Percentiles rank a stretch among this genome's conserved stretches.
These are phyloP conservation scores for Apophysomyces elegans DNA, from an alignment of 371 early-diverging fungal genomes.

Conservation along the genomic window DNA sequence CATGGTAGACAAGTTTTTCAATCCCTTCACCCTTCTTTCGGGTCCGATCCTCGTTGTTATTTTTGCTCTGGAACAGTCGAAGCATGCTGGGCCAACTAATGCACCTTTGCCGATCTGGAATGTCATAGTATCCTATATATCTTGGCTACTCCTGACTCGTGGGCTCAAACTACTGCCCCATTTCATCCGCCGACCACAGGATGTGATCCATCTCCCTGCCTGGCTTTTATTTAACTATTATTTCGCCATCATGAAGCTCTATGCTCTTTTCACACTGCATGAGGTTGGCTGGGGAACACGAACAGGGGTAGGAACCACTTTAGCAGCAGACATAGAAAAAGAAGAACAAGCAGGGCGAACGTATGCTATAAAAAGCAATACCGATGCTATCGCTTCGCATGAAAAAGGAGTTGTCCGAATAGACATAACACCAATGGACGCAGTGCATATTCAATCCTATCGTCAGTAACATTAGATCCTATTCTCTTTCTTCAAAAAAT, in stretches of 20 bases:
- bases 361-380: not conserved
- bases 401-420: conserved; percentile 30
- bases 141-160: conserved; percentile 66
- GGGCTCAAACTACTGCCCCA: conserved; percentile 65
- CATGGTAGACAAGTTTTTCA: conserved; percentile 80
- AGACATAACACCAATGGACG: conserved; percentile 26
- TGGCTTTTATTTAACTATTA: conserved; percentile 71
- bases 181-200: conserved; percentile 63
- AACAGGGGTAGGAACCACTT: conserved; percentile 46
- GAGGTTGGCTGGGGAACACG: conserved; percentile 74
- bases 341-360: conserved; percentile 8
- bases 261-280: conserved; percentile 66
- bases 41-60: conserved; percentile 67
- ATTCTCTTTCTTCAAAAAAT: not conserved
- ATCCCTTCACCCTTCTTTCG: conserved; percentile 71
- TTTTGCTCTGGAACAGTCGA: conserved; percentile 1
- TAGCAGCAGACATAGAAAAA: conserved; percentile 47
- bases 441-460: not conserved
- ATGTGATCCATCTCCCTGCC: conserved; percentile 61
- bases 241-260: conserved; percentile 68
- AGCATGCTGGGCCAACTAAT: conserved; percentile 15
- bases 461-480: not conserved
- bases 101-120: conserved; percentile 50
- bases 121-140: conserved; percentile 58
- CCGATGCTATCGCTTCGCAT: not conserved